Evolutionary conservation across 2,329 filamentous ascomycete genomes (phyloP).

Genomic region (Beauveria sp.): DNA sequence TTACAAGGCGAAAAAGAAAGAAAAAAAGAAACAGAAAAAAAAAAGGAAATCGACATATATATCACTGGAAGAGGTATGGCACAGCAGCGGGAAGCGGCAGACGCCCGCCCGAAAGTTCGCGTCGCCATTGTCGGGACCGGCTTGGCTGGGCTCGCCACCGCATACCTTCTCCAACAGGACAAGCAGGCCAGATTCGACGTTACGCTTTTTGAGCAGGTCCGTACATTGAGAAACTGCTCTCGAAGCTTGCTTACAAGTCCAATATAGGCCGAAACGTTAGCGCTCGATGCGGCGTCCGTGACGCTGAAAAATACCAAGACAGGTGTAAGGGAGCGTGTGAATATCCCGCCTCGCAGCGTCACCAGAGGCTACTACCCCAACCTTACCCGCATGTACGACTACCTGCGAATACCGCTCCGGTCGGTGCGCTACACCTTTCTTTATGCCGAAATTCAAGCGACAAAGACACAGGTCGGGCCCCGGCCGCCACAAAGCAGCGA

Average conservation of each 20-base stretch:
- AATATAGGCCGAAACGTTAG: constrained; percentile 24
- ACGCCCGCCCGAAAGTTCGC: not conserved
- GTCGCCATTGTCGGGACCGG: constrained; percentile 32
- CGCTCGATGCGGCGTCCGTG: constrained; percentile 32
- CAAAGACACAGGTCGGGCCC: constrained; percentile 9
- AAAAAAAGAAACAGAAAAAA: not conserved
- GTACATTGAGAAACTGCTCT: not conserved
- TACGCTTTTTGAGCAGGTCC: constrained; percentile 30
- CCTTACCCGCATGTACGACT: constrained; percentile 47
- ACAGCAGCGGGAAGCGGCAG: not conserved
- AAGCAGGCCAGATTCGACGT: constrained; percentile 22
- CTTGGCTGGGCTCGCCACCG: constrained; percentile 29
- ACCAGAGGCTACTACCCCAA: constrained; percentile 44
- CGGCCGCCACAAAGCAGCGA: constrained; percentile 9
- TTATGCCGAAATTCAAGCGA: constrained; percentile 29
- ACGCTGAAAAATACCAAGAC: constrained; percentile 25
- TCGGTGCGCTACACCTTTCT: constrained; percentile 45
- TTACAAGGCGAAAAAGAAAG: not conserved
- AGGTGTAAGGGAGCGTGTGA: constrained; percentile 26
- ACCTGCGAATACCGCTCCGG: constrained; percentile 42
- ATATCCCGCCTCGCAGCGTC: constrained; percentile 31
- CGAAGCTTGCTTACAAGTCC: not conserved
- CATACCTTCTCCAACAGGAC: constrained; percentile 27
- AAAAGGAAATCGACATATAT: not conserved
- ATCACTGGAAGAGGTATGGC: not conserved